phyloP scores from a whole-genome alignment of 257 asterid genomes.

The Solanum clarkiae region DNA sequence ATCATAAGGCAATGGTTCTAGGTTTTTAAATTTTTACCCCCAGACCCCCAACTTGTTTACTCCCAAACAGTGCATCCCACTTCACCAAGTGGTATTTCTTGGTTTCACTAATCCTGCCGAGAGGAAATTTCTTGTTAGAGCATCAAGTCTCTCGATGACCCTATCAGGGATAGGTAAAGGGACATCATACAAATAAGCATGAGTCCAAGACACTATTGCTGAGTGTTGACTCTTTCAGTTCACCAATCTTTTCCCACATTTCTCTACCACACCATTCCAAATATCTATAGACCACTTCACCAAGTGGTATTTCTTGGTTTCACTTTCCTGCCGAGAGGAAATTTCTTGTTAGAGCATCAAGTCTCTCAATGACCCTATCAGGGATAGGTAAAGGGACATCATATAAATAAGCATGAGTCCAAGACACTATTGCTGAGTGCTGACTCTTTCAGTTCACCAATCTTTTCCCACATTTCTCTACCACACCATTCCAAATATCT shows the following conservation, averaged over 20 bases:
- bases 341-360: not conserved
- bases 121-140: not conserved
- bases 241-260: not conserved
- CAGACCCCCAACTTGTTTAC: not conserved
- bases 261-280: not conserved
- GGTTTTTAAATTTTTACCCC: not conserved
- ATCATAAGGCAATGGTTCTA: not conserved
- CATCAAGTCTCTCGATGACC: not conserved
- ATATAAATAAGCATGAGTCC: not conserved
- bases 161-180: not conserved
- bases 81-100: not conserved
- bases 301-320: not conserved
- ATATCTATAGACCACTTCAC: not conserved
- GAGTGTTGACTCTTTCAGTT: not conserved
- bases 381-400: not conserved
- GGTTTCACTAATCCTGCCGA: not conserved
- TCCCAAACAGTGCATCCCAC: not conserved
- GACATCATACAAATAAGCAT: not conserved
- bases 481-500: not conserved
- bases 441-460: not conserved
- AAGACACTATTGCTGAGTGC: not conserved
- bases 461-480: not conserved
- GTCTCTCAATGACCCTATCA: not conserved
- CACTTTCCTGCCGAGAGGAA: not conserved
- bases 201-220: not conserved